Evolutionary conservation across 208 protist species (phyloP), one percentile per base, ranked within the genome.

Genomic region (Acanthamoeba quina): DNA sequence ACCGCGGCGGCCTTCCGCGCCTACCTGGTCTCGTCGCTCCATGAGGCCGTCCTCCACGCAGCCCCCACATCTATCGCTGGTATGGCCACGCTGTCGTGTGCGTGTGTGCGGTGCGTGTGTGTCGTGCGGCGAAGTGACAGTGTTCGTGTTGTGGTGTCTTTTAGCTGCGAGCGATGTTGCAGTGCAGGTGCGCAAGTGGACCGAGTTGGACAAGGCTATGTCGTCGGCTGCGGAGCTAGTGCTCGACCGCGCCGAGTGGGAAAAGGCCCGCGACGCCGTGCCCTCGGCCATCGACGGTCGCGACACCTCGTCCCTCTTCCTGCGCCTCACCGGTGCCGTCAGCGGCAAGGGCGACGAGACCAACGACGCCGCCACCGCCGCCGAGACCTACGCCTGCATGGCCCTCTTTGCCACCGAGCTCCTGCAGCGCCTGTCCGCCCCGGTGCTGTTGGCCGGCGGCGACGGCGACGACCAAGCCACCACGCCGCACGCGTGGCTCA

Each of bases 401-500:
- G 78, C 78, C 11, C 78, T 86, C 78, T 86, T 86, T n/a, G 78
- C 49, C 26, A 86, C 78, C 9, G 78, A 86, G 52, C 78, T 86
- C 17, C 49, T 86, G 10, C 21, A 56, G 29, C 78, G 44, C 3
- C 49, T 86, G 9, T 44, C 52, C 13, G 49, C 52, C 29, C 47
- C 24, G 17, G 24, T 37, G 24, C 26, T 85, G 47, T 29, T 85
- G 44, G 44, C 21, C 5, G 44, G 15, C 2, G 44, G n/a, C n/a
- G 76, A 2, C n/a, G n/a, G n/a, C 5, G 74, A 34, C 74, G 44
- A 83, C 15, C 13, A 6, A 9, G 3, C 58, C 24, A 19, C 58
- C 58, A 24, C 29, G 17, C 58, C 58, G 17, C 58, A 44, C 17
- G 76, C 76, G 49, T 86, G 78, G 78, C 52, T 86, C n/a, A 24